A percentile compares a stretch with the other conserved stretches of the same genome.
Conservation (phyloP, 73 alveolate species). For the Paramecium sonneborni region DNA sequence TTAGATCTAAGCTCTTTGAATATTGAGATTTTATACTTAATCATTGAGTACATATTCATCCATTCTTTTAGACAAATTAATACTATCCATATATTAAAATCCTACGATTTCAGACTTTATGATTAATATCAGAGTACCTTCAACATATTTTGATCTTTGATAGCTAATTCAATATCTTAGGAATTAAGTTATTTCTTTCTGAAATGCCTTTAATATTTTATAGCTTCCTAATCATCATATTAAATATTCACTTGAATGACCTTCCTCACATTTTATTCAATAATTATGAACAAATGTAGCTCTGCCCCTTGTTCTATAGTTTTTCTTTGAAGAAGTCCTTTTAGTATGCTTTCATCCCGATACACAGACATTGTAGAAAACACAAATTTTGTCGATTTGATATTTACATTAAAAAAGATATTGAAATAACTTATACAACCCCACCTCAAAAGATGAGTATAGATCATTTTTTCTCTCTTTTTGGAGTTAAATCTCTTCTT, state of each 20-base stretch:
- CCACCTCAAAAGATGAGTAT: neutral
- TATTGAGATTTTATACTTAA: neutral
- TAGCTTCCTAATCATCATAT: slow-evolving; percentile 6
- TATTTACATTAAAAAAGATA: slow-evolving; percentile 53
- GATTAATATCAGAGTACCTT: neutral
- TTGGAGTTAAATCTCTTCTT: neutral
- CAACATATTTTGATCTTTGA: neutral
- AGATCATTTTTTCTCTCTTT: slow-evolving; percentile 7
- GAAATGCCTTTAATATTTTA: slow-evolving; percentile 17
- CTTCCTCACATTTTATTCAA: slow-evolving; percentile 27
- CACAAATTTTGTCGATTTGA: slow-evolving; percentile 43
- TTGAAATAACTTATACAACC: slow-evolving; percentile 43
- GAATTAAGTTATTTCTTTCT: slow-evolving; percentile 1
- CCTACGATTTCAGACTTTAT: slow-evolving; percentile 10
- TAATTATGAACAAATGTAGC: neutral
- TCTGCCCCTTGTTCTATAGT: neutral
- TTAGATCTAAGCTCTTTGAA: neutral
- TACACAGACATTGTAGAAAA: slow-evolving; percentile 3
- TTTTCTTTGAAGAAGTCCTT: neutral
- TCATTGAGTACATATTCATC: neutral
- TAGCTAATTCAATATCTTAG: slow-evolving; percentile 3
- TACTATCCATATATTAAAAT: slow-evolving; percentile 51
- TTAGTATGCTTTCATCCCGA: slow-evolving; percentile 34
- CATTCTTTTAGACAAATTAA: slow-evolving; percentile 7
- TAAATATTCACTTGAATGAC: neutral